Evolutionary conservation across 306 rosid species (phyloP), one percentile per base, ranked within the genome.

Genomic region (Begonia peltatifolia): DNA sequence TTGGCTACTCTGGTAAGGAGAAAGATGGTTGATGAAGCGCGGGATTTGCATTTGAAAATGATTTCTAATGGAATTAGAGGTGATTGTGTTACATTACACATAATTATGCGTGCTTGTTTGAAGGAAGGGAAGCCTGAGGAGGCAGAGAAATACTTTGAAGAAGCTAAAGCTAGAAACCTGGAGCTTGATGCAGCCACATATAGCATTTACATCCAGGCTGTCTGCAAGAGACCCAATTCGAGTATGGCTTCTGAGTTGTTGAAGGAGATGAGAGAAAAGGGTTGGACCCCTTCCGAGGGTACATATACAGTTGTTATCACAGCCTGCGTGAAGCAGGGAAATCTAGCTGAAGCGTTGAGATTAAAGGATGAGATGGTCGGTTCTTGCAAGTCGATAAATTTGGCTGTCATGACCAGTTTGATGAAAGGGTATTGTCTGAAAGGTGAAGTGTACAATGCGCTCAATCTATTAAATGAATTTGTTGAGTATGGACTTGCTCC

Each of bases 351-450:
- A 52, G 96, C 86, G 14, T 18, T 73, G 64, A 65, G 70, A 67
- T 54, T 81, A 22, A 87, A 63, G 71, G 88, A 84, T 68, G 87
- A 81, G 63, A 87, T 87, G 96, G 56, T 73, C 38, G 60, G 61
- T 46, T 67, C 71, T 15, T 75, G 92, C 50, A 41, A 58, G n/a
- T 70, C 74, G 2, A 36, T 79, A 60, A 71, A 75, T 67, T 58
- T 67, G 70, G 14, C 35, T 58, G 77, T 68, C 68, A 85, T 71
- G 2, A 75, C 74, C 6, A 71, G 66, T 54, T 87, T 87, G 75
- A 64, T 84, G 73, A 76, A 73, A 62, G 94, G 87, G 46, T 51
- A 66, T 60, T 81, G 81, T 57, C 55, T 41, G 76, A 67, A 46
- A 63, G 82, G 94, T 53, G 63, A 81, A 53, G 36, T 79, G 60